Evolutionary conservation across 345 rosid species (phyloP).

Genomic region (Theobroma cacao): DNA sequence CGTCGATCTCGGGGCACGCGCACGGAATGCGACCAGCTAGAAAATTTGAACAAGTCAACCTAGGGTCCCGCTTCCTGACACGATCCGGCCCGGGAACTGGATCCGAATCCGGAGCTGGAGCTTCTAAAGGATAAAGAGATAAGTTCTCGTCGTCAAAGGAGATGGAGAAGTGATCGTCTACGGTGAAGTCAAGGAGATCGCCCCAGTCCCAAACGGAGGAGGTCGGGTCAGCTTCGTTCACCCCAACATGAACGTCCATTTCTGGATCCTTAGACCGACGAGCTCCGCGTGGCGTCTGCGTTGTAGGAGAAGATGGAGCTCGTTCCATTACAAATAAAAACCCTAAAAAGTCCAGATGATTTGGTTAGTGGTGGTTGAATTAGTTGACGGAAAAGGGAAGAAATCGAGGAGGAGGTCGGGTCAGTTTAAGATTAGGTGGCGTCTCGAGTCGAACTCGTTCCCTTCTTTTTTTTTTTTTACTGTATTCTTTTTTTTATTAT

Average conservation of each 20-base stretch:
- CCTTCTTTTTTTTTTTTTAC: not conserved
- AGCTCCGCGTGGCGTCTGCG: not conserved
- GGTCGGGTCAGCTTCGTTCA: constrained; percentile 36
- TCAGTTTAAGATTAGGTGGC: not conserved
- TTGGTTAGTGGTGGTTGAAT: constrained; percentile 13
- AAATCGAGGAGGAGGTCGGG: not conserved
- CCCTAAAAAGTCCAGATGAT: not conserved
- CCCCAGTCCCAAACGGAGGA: constrained; percentile 79
- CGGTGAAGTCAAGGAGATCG: constrained; percentile 74
- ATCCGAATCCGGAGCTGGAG: constrained; percentile 17
- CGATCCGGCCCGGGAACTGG: constrained; percentile 31
- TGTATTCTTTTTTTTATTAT: not conserved
- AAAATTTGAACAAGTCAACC: constrained; percentile 78
- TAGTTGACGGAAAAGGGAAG: constrained; percentile 13
- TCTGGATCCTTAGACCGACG: constrained; percentile 10
- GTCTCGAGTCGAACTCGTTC: not conserved
- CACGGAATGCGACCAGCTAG: constrained; percentile 82
- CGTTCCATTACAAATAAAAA: constrained; percentile 1
- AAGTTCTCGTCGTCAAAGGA: constrained; percentile 37
- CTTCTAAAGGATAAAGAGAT: constrained; percentile 23
- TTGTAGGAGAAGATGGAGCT: not conserved
- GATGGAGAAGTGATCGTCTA: constrained; percentile 53
- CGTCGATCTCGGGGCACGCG: constrained; percentile 92
- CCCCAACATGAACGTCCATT: constrained; percentile 41
- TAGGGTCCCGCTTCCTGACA: constrained; percentile 90